Conservation (phyloP, 1,284 basidiomycete species). For the Trichosporon inkin region DNA sequence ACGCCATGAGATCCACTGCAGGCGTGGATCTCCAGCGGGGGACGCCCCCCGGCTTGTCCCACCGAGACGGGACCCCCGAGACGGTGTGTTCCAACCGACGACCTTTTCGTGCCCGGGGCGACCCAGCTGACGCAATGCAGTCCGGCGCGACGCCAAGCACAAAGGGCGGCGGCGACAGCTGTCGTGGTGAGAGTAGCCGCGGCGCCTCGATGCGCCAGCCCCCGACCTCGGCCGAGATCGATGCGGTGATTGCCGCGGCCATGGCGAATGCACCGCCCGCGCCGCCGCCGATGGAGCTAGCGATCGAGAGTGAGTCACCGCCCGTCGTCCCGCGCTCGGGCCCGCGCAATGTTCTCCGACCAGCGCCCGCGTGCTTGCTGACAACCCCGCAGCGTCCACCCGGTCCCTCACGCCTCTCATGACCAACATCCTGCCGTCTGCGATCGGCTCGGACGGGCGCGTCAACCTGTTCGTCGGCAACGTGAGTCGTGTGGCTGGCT, state of each 20-base stretch:
- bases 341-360: not conserved
- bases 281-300: conserved; percentile 26
- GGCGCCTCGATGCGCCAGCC: conserved; percentile 12
- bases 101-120: not conserved
- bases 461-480: conserved; percentile 89
- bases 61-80: not conserved
- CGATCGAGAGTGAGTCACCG: conserved; percentile 29
- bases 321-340: not conserved
- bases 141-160: not conserved
- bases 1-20: not conserved
- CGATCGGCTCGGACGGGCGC: conserved; percentile 62
- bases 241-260: conserved; percentile 47
- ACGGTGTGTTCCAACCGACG: not conserved
- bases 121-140: not conserved
- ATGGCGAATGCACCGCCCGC: conserved; percentile 47
- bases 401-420: conserved; percentile 44
- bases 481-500: conserved; percentile 61
- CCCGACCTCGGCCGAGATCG: conserved; percentile 47
- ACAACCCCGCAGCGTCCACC: conserved; percentile 22
- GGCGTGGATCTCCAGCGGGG: not conserved
- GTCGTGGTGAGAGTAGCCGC: not conserved
- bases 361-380: not conserved
- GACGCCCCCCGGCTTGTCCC: conserved; percentile 2
- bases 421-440: conserved; percentile 49
- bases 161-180: not conserved